Base-by-base conservation (phyloP, 768 basidiomycete genomes). In the Chiua virens region DNA sequence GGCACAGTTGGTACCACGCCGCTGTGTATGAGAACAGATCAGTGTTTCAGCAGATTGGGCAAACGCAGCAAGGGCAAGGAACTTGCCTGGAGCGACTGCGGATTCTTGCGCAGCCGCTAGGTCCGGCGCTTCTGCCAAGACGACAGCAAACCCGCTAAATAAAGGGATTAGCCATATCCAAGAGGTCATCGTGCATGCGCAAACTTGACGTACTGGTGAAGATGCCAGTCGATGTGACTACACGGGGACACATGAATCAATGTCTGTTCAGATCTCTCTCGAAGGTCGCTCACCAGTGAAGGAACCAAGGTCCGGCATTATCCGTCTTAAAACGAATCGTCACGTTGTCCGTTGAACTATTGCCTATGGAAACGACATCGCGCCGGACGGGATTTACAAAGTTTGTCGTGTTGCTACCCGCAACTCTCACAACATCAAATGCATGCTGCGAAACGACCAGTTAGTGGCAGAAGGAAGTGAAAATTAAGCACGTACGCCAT, bases 271-370 rank as follows among this genome's bases (percentile, higher is more conserved):
- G 11, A 9, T 34, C 14, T 27, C n/a, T 47, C 30, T 37, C 15
- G 10, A 11, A 11, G 9, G 27, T 15, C 13, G 11, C 50, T 54
- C 41, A 63, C 61, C 62, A 76, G 54, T 76, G 75, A 36, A 76
- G 57, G 59, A 76, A 69, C 77, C 81, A 83, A 8, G 78, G 76
- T 10, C 84, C 85, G 3, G 83, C 75, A 64, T 86, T 86, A 57
- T 86, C 79, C 2, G 83, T 82, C 18, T 65, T 61, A 65, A 82
- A 85, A 44, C 83, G 75, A 42, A 87, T 69, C 3, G 76, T 76
- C 20, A 79, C 78, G 61, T 76, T 63, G 69, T 77, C 63, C 2
- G 47, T 49, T 65, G 74, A 54, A 3, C 47, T 46, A 6, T 36
- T 34, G n/a, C 61, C 61, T 2, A 59, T 39, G 8, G 50, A 52